Evolutionary conservation across 352 stramenopile genomes (phyloP), one percentile per base, ranked within the genome.

Genomic region (Globisporangium carolinianum): DNA sequence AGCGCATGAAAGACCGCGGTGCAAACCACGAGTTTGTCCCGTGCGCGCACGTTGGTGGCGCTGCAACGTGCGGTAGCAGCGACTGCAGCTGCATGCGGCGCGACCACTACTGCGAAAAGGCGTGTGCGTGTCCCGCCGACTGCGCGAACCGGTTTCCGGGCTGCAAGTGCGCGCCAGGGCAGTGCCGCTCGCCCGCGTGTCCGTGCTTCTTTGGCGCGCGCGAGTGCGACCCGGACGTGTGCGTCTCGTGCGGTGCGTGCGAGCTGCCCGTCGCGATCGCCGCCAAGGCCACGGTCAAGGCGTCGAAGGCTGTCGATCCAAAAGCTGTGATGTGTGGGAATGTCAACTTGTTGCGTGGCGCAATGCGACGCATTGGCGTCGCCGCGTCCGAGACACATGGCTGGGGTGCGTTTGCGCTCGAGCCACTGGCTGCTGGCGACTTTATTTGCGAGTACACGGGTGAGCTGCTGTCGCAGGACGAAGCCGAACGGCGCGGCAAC

Each of bases 391-490:
- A 76, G 18, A 90, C 78, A 0, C 83, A 93, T 56, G 83, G 83
- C 4, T 93, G 81, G 81, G 83, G 83, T 9, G 83, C 81, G 35
- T 93, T 77, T 55, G 77, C 80, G 9, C 51, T 69, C 36, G 78
- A 91, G 58, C 47, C 69, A 14, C 68, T 88, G 39, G 62, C 72
- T 42, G 71, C 71, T 39, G 74, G 78, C 15, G 79, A 88, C 32
- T 90, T 90, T 60, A 83, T 93, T 58, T 93, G 90, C 67, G 83
- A 93, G 62, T 93, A 93, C 73, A 86, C 92, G 39, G 96, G 96
- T 3, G 96, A 97, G 50, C 60, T 96, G 49, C 75, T 98, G 4
- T 89, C 89, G 42, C 90, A 97, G 61, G 83, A 94, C 55, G 84
- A 94, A 64, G 84, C 84, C 9, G 84, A 94, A 53, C 80, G 84